phyloP scores from a whole-genome alignment of 495 filamentous ascomycete species.

The Apodospora peruviana region DNA sequence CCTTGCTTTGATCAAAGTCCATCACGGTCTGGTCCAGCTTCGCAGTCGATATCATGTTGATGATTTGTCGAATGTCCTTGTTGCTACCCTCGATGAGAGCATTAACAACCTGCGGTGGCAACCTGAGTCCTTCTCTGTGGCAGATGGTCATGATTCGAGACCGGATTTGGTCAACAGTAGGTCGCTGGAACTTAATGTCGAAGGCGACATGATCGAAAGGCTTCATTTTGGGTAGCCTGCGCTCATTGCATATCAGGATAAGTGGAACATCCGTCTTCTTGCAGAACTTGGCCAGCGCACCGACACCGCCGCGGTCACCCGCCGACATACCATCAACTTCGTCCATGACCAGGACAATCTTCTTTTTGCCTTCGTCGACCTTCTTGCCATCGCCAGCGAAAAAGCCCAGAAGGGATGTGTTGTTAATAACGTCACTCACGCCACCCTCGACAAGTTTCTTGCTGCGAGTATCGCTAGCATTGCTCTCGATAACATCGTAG shows the following conservation, averaged over 20 bases:
- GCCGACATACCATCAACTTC: constrained; percentile 99
- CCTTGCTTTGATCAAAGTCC: constrained; percentile 74
- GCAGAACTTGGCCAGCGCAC: constrained; percentile 86
- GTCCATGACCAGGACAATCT: constrained; percentile 95
- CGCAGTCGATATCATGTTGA: constrained; percentile 96
- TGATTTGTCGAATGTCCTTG: constrained; percentile 93
- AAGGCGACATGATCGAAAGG: constrained; percentile 82
- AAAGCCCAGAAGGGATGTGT: constrained; percentile 85
- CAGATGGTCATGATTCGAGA: constrained; percentile 91
- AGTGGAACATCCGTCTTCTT: constrained; percentile 93
- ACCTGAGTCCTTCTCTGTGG: constrained; percentile 80
- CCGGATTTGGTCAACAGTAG: constrained; percentile 81
- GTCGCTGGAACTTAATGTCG: constrained; percentile 82
- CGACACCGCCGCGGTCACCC: constrained; percentile 92
- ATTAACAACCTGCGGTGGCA: constrained; percentile 83
- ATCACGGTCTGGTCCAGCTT: constrained; percentile 77
- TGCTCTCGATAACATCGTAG: constrained; percentile 89
- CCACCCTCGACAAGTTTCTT: constrained; percentile 93
- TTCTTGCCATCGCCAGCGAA: constrained; percentile 82
- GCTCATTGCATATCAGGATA: constrained; percentile 97
- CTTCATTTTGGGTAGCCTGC: constrained; percentile 91
- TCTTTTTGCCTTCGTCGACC: constrained; percentile 76
- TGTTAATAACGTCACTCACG: constrained; percentile 82
- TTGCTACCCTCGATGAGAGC: constrained; percentile 90
- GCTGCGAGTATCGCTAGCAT: constrained; percentile 94